Percentiles rank a stretch among this genome's conserved stretches.
These are phyloP conservation scores for Cucurbita moschata DNA, from an alignment of 306 rosid genomes.

Conservation along the genomic window DNA sequence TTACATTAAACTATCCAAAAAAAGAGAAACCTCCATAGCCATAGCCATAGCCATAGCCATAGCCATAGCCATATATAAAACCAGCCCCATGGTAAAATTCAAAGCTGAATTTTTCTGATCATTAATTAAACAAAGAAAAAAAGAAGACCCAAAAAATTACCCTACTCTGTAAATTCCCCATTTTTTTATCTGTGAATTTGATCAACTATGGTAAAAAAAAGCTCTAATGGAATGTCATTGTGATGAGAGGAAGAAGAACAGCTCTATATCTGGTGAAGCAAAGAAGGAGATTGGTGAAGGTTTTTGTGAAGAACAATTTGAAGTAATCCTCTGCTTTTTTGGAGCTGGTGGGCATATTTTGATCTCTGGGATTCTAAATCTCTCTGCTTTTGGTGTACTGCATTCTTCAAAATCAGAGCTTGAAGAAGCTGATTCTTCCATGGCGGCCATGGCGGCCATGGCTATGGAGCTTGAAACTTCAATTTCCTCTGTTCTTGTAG, in stretches of 20 bases:
- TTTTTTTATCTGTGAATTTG: neutral
- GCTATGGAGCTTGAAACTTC: constrained; percentile 7
- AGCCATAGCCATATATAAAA: neutral
- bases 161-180: neutral
- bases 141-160: neutral
- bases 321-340: constrained; percentile 31
- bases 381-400: constrained; percentile 46
- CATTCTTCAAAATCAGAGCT: constrained; percentile 26
- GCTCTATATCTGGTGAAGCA: constrained; percentile 56
- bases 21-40: neutral
- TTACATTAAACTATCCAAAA: neutral
- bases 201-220: neutral
- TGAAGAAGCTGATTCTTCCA: neutral
- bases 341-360: constrained; percentile 73
- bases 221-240: neutral
- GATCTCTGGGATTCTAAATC: constrained; percentile 45
- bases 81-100: neutral
- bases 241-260: constrained; percentile 28
- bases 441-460: neutral
- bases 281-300: constrained; percentile 42
- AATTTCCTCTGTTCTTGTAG: neutral
- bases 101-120: neutral
- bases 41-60: neutral
- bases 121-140: neutral
- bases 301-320: constrained; percentile 32